Base-by-base conservation (phyloP, 2,329 filamentous ascomycete genomes). In the Cadophora luteo-olivacea region DNA sequence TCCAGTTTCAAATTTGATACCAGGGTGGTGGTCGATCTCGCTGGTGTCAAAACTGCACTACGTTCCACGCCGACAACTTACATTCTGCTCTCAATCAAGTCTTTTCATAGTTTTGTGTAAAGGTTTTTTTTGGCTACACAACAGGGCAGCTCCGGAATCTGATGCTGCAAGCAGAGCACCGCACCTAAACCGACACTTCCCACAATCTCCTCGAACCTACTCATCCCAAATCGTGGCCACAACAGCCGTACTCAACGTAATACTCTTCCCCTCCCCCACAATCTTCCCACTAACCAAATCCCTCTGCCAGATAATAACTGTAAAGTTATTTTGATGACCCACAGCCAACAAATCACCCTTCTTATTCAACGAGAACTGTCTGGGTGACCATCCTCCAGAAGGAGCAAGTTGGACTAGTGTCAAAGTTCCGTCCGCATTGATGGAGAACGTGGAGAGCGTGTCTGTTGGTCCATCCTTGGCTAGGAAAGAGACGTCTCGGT, bases 301-400 rank as follows among this genome's bases (percentile, higher is more conserved):
- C 2, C 83, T 75, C 58, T 72, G 67, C 58, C 80, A 75, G 19
- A 85, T 74, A 5, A 78, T 78, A 0, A 85, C 80, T 8, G 76
- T 78, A 5, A 74, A 71, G 58, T 76, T 79, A 48, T 76, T 75
- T 73, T 84, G 81, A 69, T 83, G 77, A 0, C 78, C 82, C 33
- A 84, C 79, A 2, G 82, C 82, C 19, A 84, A 75, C 61, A 82
- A 58, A 52, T 77, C 75, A 0, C 83, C 83, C 12, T 77, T 77
- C 12, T 77, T 77, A 69, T 82, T 84, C n/a, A 83, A 61, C 19
- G 76, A 78, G 70, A 84, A 84, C 51, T 82, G 80, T 7, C 83
- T 76, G 0, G 83, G 83, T 70, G 77, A 81, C 3, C 66, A 71
- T 0, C 83, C 83, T n/a, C 82, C 82, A 0, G 80, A 79, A 3